A percentile compares a stretch with the other conserved stretches of the same genome.
phyloP scores from a whole-genome alignment of 2,329 filamentous ascomycete genomes.

The Fusarium virguliforme region DNA sequence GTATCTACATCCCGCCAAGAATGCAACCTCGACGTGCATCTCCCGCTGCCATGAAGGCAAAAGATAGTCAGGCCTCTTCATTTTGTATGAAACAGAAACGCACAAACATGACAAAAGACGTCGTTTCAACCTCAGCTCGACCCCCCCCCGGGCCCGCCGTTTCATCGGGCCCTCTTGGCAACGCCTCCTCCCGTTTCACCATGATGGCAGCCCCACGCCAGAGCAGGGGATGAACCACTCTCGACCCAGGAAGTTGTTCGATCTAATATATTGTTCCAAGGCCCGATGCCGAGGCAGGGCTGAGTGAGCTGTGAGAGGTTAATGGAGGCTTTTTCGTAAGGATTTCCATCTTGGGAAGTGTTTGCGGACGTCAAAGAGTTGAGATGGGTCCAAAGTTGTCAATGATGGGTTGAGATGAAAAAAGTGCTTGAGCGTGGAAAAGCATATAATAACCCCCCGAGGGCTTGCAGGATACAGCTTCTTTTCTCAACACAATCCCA shows the following conservation, averaged over 20 bases:
- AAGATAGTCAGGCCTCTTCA: conserved; percentile 6
- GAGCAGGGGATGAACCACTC: not conserved
- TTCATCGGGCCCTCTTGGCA: conserved; percentile 28
- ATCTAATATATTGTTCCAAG: conserved; percentile 11
- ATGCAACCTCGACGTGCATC: conserved; percentile 21
- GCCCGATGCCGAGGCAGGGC: conserved; percentile 18
- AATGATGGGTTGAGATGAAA: conserved; percentile 13
- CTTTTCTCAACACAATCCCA: conserved; percentile 17
- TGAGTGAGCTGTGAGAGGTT: conserved; percentile 28
- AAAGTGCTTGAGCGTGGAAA: conserved; percentile 30
- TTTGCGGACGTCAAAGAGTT: conserved; percentile 34
- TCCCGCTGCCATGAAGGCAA: conserved; percentile 17
- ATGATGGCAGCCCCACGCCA: conserved; percentile 17
- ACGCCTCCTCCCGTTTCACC: conserved; percentile 35
- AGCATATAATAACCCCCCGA: conserved; percentile 23
- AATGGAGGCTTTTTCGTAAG: conserved; percentile 23
- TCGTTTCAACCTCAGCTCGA: conserved; percentile 27
- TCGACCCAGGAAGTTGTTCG: conserved; percentile 10
- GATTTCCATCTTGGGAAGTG: conserved; percentile 38
- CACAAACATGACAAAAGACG: conserved; percentile 9
- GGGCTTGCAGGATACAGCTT: not conserved
- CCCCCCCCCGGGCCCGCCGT: conserved; percentile 25
- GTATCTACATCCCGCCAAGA: conserved; percentile 13
- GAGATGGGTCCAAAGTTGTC: conserved; percentile 17
- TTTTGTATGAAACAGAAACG: conserved; percentile 26